A percentile compares a stretch with the other conserved stretches of the same genome.
Evolutionary conservation across 345 rosid species (phyloP).

Genomic region (Toxicodendron radicans): DNA sequence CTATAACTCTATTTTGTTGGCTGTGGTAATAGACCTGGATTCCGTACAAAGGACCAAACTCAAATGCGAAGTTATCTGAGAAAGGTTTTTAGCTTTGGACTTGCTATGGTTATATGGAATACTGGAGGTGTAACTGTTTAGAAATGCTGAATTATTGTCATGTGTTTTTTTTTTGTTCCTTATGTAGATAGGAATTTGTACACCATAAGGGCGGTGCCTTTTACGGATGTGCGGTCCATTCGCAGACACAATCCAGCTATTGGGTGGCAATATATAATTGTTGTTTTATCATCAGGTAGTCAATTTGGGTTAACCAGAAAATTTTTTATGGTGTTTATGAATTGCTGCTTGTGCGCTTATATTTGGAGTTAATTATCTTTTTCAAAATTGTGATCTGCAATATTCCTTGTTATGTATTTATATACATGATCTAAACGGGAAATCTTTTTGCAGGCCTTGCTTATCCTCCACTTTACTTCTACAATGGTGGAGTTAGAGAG

Average conservation of each 20-base stretch:
- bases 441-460: constrained; percentile 73
- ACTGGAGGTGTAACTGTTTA: not conserved
- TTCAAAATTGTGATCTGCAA: not conserved
- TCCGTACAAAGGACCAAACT: constrained; percentile 79
- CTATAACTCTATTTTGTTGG: not conserved
- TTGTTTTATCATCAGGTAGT: constrained; percentile 85
- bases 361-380: not conserved
- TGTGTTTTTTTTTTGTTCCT: constrained; percentile 15
- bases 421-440: not conserved
- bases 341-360: not conserved
- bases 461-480: constrained; percentile 88
- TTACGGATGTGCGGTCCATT: constrained; percentile 80
- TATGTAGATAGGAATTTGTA: constrained; percentile 79
- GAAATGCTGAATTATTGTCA: constrained; percentile 14
- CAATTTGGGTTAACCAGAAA: not conserved
- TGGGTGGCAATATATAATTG: constrained; percentile 97
- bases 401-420: not conserved
- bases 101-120: not conserved
- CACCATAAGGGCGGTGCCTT: constrained; percentile 77
- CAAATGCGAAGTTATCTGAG: constrained; percentile 70
- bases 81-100: constrained; percentile 51
- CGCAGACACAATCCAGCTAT: constrained; percentile 82
- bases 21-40: constrained; percentile 69
- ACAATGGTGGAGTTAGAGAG: constrained; percentile 90
- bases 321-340: not conserved